Conservation (phyloP, 2,329 filamentous ascomycete species). For the Scytalidium sp. region DNA sequence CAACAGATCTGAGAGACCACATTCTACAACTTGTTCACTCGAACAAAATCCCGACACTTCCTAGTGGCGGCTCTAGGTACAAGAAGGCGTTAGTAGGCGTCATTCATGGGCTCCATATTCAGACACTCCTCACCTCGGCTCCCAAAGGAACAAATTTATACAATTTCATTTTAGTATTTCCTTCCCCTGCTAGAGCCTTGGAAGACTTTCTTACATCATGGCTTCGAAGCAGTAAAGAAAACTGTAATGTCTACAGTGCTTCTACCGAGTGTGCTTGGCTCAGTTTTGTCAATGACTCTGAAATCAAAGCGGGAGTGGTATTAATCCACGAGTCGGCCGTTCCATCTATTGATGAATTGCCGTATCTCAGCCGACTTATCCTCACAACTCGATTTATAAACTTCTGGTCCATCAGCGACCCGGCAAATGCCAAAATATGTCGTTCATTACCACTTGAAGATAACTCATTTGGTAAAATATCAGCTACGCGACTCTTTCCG, state of each 20-base stretch:
- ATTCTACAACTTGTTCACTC: background rate
- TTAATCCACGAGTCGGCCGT: slow-evolving; percentile 24
- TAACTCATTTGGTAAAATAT: slow-evolving; percentile 30
- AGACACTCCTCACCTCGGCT: slow-evolving; percentile 11
- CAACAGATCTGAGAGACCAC: background rate
- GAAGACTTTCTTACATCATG: slow-evolving; percentile 40
- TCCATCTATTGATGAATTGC: slow-evolving; percentile 14
- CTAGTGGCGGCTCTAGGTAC: slow-evolving; percentile 4
- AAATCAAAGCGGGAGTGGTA: slow-evolving; percentile 14
- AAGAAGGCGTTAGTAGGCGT: slow-evolving; percentile 11
- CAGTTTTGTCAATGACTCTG: slow-evolving; percentile 33
- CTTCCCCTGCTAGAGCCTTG: slow-evolving; percentile 31
- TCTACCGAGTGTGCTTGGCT: slow-evolving; percentile 44
- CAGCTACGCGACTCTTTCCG: slow-evolving; percentile 41
- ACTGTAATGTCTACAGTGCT: slow-evolving; percentile 41
- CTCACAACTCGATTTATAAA: slow-evolving; percentile 3
- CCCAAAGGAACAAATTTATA: slow-evolving; percentile 11
- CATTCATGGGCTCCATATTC: slow-evolving; percentile 18
- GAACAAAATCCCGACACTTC: background rate
- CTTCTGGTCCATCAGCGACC: slow-evolving; percentile 26
- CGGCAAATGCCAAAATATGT: slow-evolving; percentile 23
- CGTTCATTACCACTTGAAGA: slow-evolving; percentile 13
- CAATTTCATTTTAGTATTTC: slow-evolving; percentile 49
- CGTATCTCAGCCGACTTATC: slow-evolving; percentile 7
- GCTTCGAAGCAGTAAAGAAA: slow-evolving; percentile 37